Base-by-base conservation (phyloP, 805 yeast species). In the Candida chauliodis region DNA sequence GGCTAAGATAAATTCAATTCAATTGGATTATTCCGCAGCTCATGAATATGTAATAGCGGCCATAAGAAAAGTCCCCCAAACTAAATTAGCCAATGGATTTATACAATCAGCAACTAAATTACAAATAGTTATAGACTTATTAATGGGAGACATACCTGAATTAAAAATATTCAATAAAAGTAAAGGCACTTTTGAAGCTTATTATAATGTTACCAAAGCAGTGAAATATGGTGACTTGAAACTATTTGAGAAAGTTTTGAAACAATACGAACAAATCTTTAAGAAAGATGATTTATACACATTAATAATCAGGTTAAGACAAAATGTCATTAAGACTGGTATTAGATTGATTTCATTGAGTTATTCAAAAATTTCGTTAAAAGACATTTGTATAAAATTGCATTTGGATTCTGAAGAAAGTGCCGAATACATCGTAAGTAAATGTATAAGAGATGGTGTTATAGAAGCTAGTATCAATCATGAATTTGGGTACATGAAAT, bases 281-380 rank as follows among this genome's bases (percentile, higher is more conserved):
- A 73, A 79, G 53, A 74, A 68, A 42, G 99, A 93, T 61, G 87
- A 83, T 35, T 86, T 82, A 50, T 86, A 80, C 58, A 85, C 87
- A 27, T 73, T 93, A 51, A 93, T 93, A 31, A 74, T 88, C 32
- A 79, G 98, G 54, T 73, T 93, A 56, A 84, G 97, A 59, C 96
- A 95, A 57, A 93, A 91, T 59, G 99, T 93, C 45, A 93, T 93
- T 64, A 93, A 91, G 66, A 90, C 99, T 1, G 99, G 99, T 55
- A 88, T 93, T 44, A 78, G 98, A 61, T 84, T 87, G 53, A 87
- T 93, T 55, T 86, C 96, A 9, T 69, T 93, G 52, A 81, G 96
- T 5, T 93, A 93, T 68, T 84, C 93, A 43, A 81, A 79, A 58
- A 93, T 93, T 44, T 86, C 97, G 3, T 74, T 93, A 52, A 85